These are phyloP conservation scores for Pichia sp. DNA, from an alignment of 1,139 yeast genomes.

Conservation along the genomic window DNA sequence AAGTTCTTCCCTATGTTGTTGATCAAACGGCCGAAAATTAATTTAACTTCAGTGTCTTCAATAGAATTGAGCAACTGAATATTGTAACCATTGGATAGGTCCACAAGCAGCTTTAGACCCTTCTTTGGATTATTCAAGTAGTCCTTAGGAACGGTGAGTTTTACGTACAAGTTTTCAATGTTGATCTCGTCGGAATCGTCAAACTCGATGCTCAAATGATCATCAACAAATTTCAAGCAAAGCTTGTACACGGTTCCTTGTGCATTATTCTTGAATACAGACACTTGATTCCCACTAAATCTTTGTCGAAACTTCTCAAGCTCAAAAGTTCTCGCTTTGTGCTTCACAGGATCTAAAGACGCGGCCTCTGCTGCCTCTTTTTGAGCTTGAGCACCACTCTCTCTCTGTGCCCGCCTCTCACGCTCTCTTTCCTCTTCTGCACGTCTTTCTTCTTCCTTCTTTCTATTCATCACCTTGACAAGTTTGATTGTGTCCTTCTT, in stretches of 20 bases:
- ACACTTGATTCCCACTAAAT: slow-evolving; percentile 15
- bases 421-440: background rate
- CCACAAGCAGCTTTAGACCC: slow-evolving; percentile 30
- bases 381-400: slow-evolving; percentile 1
- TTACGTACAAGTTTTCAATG: slow-evolving; percentile 22
- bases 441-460: slow-evolving; percentile 5
- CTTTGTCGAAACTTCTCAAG: slow-evolving; percentile 22
- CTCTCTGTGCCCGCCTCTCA: slow-evolving; percentile 2
- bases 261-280: slow-evolving; percentile 23
- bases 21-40: slow-evolving; percentile 26
- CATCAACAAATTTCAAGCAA: slow-evolving; percentile 20
- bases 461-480: slow-evolving; percentile 28
- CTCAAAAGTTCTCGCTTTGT: slow-evolving; percentile 16
- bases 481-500: slow-evolving; percentile 51
- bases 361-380: background rate
- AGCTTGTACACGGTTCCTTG: slow-evolving; percentile 23
- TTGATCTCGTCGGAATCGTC: slow-evolving; percentile 22
- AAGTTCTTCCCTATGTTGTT: slow-evolving; percentile 25
- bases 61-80: slow-evolving; percentile 22
- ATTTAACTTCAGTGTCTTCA: slow-evolving; percentile 20
- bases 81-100: slow-evolving; percentile 23
- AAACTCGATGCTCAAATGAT: slow-evolving; percentile 23
- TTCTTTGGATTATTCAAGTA: slow-evolving; percentile 31
- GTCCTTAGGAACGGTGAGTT: slow-evolving; percentile 25
- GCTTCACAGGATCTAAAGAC: slow-evolving; percentile 9